Base-by-base conservation (phyloP, 78 protist genomes). In the Mastigamoeba balamuthi region DNA sequence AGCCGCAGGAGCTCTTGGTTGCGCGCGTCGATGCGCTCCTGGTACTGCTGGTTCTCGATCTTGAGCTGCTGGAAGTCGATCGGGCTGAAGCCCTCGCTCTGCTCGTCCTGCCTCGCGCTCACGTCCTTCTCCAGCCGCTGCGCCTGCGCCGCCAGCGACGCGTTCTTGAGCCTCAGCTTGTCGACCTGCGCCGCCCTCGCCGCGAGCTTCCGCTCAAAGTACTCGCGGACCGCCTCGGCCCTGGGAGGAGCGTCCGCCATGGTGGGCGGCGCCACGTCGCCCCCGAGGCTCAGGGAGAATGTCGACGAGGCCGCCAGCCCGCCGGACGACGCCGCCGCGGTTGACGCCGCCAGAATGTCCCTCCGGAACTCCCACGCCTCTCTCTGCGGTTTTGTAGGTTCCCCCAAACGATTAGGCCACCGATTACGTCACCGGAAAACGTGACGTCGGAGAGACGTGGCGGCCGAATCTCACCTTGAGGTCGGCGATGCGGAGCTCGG, bases 31-130 rank as follows among this genome's bases (percentile, higher is more conserved):
- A 87, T 83, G 42, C 75, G 69, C 41, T 81, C 88, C 28, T 66
- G 43, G 68, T 69, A 82, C 77, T 87, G 91, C 53, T 82, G 84
- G 69, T 91, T 91, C 73, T 91, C 94, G 37, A 91, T 91, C 66
- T 84, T 78, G 44, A 91, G 75, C 85, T 91, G 94, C 17, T 83
- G 89, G 43, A 91, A 91, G 86, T 91, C 91, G 74, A 91, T 83
- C 28, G 33, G 72, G 63, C 65, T 75, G 27, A 88, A 77, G 23
- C 52, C 82, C 7, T 80, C 93, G 17, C 87, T 85, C 82, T 77
- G 72, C 63, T 88, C 93, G 33, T 88, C 93, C 44, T 86, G 72
- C 28, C 53, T 10, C 10, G 53, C 10, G 10, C 53, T n/a, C 30
- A 88, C 83, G 69, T 88, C 89, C 4, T 1, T 7, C 75, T 74